These are phyloP conservation scores for Actinidia arguta DNA, from an alignment of 179 eudicot genomes.

Conservation along the genomic window DNA sequence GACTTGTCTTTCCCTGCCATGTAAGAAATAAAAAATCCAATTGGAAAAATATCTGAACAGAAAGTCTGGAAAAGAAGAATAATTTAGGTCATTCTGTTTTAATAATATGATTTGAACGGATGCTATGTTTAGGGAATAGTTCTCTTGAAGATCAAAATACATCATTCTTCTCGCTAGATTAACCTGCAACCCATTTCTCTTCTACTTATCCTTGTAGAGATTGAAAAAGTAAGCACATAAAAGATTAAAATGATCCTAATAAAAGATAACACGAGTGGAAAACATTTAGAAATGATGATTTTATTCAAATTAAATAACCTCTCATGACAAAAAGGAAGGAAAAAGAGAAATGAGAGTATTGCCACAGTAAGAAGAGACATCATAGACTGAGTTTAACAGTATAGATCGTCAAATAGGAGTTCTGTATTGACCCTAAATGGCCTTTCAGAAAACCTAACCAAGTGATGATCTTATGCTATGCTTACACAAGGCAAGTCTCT, in stretches of 20 bases:
- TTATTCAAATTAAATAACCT: neutral
- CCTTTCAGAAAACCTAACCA: too few species aligned
- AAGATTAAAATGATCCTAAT: neutral
- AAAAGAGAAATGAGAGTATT: neutral
- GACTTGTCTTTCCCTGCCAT: conserved; percentile 86
- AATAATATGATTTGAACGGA: neutral
- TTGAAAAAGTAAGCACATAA: neutral
- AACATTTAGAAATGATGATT: neutral
- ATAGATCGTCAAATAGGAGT: too few species aligned
- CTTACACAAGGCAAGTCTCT: too few species aligned
- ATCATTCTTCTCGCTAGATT: neutral
- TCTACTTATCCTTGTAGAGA: neutral
- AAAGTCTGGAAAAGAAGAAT: too few species aligned
- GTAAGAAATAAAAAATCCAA: neutral
- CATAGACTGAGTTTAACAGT: neutral
- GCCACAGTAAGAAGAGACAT: neutral
- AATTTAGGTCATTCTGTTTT: neutral
- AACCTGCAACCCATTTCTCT: neutral
- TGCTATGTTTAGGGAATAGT: neutral
- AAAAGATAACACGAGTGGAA: neutral
- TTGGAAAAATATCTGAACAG: too few species aligned
- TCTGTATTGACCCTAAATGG: too few species aligned
- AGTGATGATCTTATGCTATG: too few species aligned
- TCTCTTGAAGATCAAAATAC: neutral
- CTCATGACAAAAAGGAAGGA: neutral